These are phyloP conservation scores for Anethum foeniculum DNA, from an alignment of 140 eudicot genomes.

Conservation along the genomic window DNA sequence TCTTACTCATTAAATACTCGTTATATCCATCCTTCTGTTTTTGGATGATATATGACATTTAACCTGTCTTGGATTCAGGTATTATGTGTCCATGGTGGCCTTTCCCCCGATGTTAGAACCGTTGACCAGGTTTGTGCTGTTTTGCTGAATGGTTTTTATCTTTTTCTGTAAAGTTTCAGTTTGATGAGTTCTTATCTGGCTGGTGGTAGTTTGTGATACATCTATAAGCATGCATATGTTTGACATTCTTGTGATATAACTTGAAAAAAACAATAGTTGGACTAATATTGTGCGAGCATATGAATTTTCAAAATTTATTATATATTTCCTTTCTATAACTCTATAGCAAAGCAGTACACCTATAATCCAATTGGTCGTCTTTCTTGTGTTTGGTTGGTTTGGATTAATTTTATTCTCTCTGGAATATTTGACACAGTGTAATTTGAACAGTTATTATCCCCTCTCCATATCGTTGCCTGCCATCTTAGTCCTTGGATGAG, in stretches of 20 bases:
- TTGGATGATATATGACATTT: background rate
- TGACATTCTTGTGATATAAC: background rate
- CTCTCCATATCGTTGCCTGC: background rate
- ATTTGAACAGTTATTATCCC: background rate
- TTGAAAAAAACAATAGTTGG: background rate
- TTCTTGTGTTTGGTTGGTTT: background rate
- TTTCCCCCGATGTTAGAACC: constrained; percentile 93
- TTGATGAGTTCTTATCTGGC: background rate
- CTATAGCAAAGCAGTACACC: background rate
- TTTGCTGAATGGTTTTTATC: constrained; percentile 12
- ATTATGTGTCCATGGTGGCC: constrained; percentile 98
- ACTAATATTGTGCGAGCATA: background rate
- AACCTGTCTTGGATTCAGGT: constrained; percentile 36
- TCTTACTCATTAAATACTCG: background rate
- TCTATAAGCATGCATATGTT: background rate
- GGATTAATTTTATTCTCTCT: background rate
- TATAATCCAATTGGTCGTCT: background rate
- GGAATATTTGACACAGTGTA: background rate
- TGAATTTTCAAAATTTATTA: background rate
- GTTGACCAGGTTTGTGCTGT: constrained; percentile 68
- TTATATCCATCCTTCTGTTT: background rate
- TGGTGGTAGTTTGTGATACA: background rate
- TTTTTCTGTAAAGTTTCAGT: background rate
- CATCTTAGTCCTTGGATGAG: background rate
- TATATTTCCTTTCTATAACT: background rate